Evolutionary conservation across 805 yeast genomes (phyloP).

Genomic region (Kodamaea laetipori): DNA sequence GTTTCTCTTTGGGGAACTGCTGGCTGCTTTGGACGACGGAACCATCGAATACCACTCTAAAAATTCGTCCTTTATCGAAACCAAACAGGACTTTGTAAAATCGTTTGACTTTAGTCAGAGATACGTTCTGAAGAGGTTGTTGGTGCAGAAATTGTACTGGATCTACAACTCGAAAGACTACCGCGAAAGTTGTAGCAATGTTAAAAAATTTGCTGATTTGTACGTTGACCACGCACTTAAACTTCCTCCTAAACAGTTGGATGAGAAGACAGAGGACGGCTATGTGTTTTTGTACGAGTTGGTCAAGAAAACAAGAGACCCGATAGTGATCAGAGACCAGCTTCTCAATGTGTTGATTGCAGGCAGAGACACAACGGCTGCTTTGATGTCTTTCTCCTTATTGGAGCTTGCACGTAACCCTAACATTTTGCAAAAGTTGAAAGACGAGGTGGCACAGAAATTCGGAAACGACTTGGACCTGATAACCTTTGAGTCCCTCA

Average conservation of each 20-base stretch:
- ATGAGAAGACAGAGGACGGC: slow-evolving; percentile 30
- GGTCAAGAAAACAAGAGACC: slow-evolving; percentile 49
- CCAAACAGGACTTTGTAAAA: slow-evolving; percentile 19
- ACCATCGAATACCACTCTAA: slow-evolving; percentile 10
- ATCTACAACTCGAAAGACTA: slow-evolving; percentile 19
- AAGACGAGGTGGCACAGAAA: slow-evolving; percentile 31
- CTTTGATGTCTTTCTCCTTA: slow-evolving; percentile 45
- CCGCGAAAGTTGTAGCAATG: slow-evolving; percentile 20
- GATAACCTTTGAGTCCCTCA: slow-evolving; percentile 47
- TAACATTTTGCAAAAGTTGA: slow-evolving; percentile 34
- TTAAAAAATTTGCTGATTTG: slow-evolving; percentile 35
- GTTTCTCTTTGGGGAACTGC: slow-evolving; percentile 20
- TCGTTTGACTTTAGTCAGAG: slow-evolving; percentile 23
- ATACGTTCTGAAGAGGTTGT: slow-evolving; percentile 20
- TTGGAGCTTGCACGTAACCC: slow-evolving; percentile 47
- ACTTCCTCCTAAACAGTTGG: slow-evolving; percentile 30
- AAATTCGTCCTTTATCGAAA: slow-evolving; percentile 7
- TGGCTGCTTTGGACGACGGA: slow-evolving; percentile 9
- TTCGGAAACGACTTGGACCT: slow-evolving; percentile 34
- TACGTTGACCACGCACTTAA: slow-evolving; percentile 41
- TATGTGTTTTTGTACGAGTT: slow-evolving; percentile 50
- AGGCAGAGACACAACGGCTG: slow-evolving; percentile 57
- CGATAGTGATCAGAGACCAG: slow-evolving; percentile 50
- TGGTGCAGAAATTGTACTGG: slow-evolving; percentile 21
- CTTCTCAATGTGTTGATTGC: slow-evolving; percentile 52